Percentiles rank a stretch among this genome's conserved stretches.
Evolutionary conservation across 345 rosid genomes (phyloP).

Genomic region (Adansonia digitata): DNA sequence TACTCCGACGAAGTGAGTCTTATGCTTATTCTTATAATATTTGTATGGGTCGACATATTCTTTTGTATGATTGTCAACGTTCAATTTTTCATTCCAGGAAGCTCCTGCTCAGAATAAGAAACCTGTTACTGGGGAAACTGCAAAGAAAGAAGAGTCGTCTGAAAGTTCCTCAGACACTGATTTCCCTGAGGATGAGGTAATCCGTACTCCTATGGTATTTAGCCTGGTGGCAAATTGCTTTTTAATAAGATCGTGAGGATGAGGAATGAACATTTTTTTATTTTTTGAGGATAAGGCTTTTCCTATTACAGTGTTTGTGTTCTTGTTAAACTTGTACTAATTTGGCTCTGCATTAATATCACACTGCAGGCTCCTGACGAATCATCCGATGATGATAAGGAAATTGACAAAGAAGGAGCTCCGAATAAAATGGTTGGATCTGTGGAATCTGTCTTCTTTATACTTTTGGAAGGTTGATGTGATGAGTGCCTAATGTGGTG

Average conservation of each 20-base stretch:
- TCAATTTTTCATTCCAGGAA: conserved; percentile 23
- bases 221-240: neutral
- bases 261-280: neutral
- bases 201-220: neutral
- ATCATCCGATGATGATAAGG: no score
- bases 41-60: neutral
- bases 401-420: no score
- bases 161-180: neutral
- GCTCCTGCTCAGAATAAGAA: conserved; percentile 21
- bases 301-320: neutral
- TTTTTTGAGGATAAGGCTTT: neutral
- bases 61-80: neutral
- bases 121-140: neutral
- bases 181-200: neutral
- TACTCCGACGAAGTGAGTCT: conserved; percentile 30
- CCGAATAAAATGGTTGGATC: no score
- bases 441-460: no score
- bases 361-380: conserved; percentile 1
- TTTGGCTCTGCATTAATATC: neutral
- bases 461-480: no score
- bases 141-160: conserved; percentile 9
- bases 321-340: neutral
- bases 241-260: neutral
- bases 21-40: neutral
- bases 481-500: no score